phyloP scores from a whole-genome alignment of 805 yeast genomes.

The Saturnispora bothae region DNA sequence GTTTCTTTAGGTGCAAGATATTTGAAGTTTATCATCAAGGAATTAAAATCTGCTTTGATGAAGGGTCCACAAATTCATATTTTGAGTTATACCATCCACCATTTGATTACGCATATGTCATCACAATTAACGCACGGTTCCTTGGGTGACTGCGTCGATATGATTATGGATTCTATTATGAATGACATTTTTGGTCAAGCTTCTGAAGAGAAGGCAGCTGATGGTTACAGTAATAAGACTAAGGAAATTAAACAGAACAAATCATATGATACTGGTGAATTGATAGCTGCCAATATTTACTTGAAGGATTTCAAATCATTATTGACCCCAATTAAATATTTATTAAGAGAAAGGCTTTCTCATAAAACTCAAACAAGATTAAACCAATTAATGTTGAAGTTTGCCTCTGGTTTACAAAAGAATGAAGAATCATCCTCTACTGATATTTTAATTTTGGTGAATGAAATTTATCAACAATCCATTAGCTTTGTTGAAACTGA shows the following conservation, averaged over 20 bases:
- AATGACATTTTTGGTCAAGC: constrained; percentile 88
- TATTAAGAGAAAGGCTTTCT: constrained; percentile 54
- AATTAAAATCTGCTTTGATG: constrained; percentile 65
- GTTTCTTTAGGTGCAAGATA: constrained; percentile 61
- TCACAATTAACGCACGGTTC: constrained; percentile 50
- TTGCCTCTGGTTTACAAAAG: constrained; percentile 66
- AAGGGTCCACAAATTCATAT: constrained; percentile 93
- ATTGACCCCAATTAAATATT: constrained; percentile 56
- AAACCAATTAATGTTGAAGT: constrained; percentile 68
- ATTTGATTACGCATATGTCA: constrained; percentile 45
- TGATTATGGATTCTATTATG: constrained; percentile 68
- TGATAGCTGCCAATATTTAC: constrained; percentile 54
- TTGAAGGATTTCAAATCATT: constrained; percentile 47
- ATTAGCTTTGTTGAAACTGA: constrained; percentile 20
- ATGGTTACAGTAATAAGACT: constrained; percentile 75
- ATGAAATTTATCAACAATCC: constrained; percentile 57
- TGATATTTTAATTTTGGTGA: constrained; percentile 60
- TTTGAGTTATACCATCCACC: constrained; percentile 78
- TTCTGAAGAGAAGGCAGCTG: constrained; percentile 91
- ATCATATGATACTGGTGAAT: constrained; percentile 79
- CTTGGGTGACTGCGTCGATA: constrained; percentile 49
- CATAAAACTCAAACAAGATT: constrained; percentile 62
- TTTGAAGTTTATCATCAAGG: constrained; percentile 63
- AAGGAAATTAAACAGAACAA: constrained; percentile 85
- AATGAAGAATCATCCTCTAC: constrained; percentile 49